Percentiles rank a stretch among this genome's conserved stretches.
These are phyloP conservation scores for Pholiota microspora DNA, from an alignment of 768 basidiomycete species.

Conservation along the genomic window DNA sequence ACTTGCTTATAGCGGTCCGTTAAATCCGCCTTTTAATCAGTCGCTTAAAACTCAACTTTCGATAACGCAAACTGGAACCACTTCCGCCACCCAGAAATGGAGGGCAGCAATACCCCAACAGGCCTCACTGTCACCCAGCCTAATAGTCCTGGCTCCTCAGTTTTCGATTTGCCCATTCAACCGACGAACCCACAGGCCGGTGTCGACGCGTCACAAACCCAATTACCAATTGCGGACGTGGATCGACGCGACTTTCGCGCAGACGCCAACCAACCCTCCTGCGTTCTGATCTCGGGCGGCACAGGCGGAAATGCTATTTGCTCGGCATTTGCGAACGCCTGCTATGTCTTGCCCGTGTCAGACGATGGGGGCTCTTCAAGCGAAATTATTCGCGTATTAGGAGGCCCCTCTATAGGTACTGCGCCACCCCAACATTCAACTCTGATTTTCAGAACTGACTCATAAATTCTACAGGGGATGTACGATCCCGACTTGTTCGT, in stretches of 20 bases:
- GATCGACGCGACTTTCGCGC: constrained; percentile 8
- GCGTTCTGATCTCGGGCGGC: constrained; percentile 86
- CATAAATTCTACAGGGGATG: constrained; percentile 56
- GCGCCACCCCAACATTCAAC: constrained; percentile 6
- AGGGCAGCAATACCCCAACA: neutral
- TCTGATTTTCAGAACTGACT: neutral
- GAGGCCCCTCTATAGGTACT: constrained; percentile 80
- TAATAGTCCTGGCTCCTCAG: constrained; percentile 69
- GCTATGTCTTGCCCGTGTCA: constrained; percentile 88
- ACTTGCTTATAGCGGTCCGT: constrained; percentile 1
- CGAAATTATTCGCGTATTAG: constrained; percentile 90
- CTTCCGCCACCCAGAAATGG: constrained; percentile 2
- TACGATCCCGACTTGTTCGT: constrained; percentile 85
- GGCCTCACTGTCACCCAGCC: constrained; percentile 16
- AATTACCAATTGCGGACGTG: constrained; percentile 3
- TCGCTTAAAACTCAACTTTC: constrained; percentile 4
- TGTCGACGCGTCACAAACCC: constrained; percentile 7
- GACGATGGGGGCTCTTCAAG: constrained; percentile 96
- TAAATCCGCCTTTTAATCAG: constrained; percentile 4
- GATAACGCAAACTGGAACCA: neutral
- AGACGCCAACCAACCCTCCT: constrained; percentile 36
- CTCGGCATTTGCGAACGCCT: constrained; percentile 73
- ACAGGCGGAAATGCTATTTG: constrained; percentile 93
- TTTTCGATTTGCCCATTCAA: constrained; percentile 71
- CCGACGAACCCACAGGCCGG: constrained; percentile 11